These are phyloP conservation scores for Phyllostachys edulis DNA, from an alignment of 176 grass and related monocot species.

Conservation along the genomic window DNA sequence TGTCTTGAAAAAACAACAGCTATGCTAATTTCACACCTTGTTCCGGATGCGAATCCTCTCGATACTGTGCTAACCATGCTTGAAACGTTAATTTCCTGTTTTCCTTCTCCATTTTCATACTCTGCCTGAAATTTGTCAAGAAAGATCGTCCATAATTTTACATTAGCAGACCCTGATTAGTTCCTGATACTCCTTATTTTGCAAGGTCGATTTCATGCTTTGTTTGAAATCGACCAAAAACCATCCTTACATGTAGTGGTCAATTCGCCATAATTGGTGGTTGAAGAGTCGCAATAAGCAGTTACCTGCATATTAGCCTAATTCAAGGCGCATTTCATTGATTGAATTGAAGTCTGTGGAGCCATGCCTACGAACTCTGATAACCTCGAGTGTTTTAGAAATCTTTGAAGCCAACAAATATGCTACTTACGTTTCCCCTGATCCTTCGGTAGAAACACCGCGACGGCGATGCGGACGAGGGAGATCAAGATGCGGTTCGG, in stretches of 20 bases:
- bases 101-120: too few species aligned
- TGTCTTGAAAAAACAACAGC: too few species aligned
- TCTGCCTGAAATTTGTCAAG: too few species aligned
- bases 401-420: too few species aligned
- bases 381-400: neutral
- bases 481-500: constrained; percentile 29
- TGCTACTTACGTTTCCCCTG: too few species aligned
- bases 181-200: neutral
- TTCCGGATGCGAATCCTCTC: neutral
- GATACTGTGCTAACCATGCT: too few species aligned
- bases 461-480: constrained; percentile 2
- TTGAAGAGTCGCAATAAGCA: neutral
- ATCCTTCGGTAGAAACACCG: neutral
- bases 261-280: neutral
- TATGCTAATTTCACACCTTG: neutral
- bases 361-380: neutral
- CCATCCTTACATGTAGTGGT: neutral
- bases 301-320: too few species aligned
- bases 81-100: too few species aligned
- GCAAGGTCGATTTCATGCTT: neutral
- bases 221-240: neutral
- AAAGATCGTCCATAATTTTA: neutral
- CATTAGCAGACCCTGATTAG: neutral
- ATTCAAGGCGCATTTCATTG: neutral
- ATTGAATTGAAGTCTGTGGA: neutral